Evolutionary conservation across 306 rosid species (phyloP), one percentile per base, ranked within the genome.

Genomic region (Calophaca sinica): DNA sequence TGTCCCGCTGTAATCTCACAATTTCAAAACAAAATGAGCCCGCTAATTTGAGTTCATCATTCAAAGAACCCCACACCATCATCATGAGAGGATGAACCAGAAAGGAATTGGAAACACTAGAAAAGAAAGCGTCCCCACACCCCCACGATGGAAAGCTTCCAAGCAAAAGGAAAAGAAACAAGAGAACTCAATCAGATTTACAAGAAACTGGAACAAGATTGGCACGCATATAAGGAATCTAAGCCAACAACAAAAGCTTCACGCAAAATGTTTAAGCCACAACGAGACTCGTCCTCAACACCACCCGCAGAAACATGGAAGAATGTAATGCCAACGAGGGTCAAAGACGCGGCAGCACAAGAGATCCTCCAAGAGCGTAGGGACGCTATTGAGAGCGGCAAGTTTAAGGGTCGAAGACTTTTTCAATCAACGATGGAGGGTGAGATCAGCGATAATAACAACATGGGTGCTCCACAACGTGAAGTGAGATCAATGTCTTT

Each of bases 341-440:
- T 5, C 9, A 59, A 65, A 5, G 80, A 79, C 12, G 12, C 66
- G 15, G 79, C 59, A 3, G 82, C 59, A 38, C 62, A 70, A 48
- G 91, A 90, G 82, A 81, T 73, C 7, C 41, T 62, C 14, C 63
- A 69, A 48, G 87, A 88, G 62, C 76, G 90, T 13, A 68, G 80
- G 20, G 88, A 68, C 3, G 85, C 81, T 33, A 76, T 87, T 2
- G 81, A 76, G 57, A 77, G 84, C 0, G 92, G 88, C 3, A 80
- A 53, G 38, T 71, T 88, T 9, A 87, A 83, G 73, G 88, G 93
- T 1, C 64, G 90, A 36, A 59, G 86, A 55, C 90, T 85, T 42
- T 87, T 91, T 41, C 75, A 70, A 38, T 78, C 28, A 9, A 33
- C 4, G 5, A 28, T 2, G 9, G 64, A 78, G 36, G 62, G 35